Percentiles rank a stretch among this genome's conserved stretches.
phyloP scores from a whole-genome alignment of 371 early-diverging fungal genomes.

The Mucor mucedo region DNA sequence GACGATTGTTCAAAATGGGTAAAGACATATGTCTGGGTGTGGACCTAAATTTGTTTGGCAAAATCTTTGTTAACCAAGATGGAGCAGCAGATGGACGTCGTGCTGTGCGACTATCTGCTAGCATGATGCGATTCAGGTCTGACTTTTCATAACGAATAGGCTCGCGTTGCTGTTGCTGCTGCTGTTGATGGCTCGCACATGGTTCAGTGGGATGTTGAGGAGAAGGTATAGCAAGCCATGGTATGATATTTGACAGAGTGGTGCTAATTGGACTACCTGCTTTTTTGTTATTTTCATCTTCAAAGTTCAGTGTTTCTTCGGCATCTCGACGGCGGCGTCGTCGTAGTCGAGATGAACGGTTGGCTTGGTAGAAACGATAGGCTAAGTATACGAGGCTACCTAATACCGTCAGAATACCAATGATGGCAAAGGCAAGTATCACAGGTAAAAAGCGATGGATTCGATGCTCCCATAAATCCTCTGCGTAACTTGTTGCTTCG shows the following conservation, averaged over 20 bases:
- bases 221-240: constrained; percentile 22
- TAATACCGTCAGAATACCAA: constrained; percentile 34
- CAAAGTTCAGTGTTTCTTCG: not conserved
- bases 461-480: constrained; percentile 19
- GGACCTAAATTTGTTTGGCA: constrained; percentile 20
- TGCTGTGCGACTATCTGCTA: not conserved
- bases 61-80: constrained; percentile 14
- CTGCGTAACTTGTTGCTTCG: not conserved
- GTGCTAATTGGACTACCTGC: constrained; percentile 8
- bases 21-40: constrained; percentile 10
- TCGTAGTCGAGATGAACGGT: constrained; percentile 5
- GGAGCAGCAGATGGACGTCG: constrained; percentile 21
- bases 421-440: constrained; percentile 41
- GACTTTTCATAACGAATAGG: constrained; percentile 28
- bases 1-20: constrained; percentile 5
- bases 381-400: constrained; percentile 29
- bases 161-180: constrained; percentile 17
- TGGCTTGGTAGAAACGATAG: constrained; percentile 31
- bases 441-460: constrained; percentile 32
- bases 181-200: not conserved
- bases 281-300: constrained; percentile 5
- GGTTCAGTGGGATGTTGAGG: constrained; percentile 1
- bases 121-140: constrained; percentile 15
- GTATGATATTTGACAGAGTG: constrained; percentile 19
- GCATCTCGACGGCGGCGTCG: constrained; percentile 1